phyloP scores from a whole-genome alignment of 2,329 filamentous ascomycete genomes.

The Fusarium sp. region DNA sequence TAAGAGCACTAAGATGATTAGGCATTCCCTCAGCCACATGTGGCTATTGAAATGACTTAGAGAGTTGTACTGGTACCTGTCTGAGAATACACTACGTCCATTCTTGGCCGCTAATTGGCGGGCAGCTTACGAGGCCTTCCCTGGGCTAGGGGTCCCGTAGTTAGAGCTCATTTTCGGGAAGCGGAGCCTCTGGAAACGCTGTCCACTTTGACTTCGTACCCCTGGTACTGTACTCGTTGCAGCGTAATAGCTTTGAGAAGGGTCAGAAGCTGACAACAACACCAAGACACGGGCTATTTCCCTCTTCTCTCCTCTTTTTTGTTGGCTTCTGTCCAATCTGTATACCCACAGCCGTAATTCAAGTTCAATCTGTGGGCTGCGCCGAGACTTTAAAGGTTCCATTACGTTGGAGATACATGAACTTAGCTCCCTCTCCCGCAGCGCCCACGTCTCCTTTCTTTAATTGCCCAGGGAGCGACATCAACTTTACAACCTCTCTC shows the following conservation, averaged over 20 bases:
- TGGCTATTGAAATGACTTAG: constrained; percentile 4
- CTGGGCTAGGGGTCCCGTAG: constrained; percentile 11
- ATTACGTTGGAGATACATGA: constrained; percentile 1
- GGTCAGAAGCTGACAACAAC: constrained; percentile 21
- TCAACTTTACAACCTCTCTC: constrained; percentile 22
- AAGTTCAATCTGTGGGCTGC: not conserved
- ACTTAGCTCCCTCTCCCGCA: constrained; percentile 24
- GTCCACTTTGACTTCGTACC: constrained; percentile 35
- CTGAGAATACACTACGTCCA: not conserved
- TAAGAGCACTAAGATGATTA: not conserved
- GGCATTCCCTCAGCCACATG: constrained; percentile 2
- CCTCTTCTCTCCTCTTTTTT: not conserved
- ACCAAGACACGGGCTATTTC: constrained; percentile 14
- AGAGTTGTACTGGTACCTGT: constrained; percentile 1
- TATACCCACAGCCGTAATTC: not conserved
- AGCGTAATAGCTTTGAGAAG: constrained; percentile 18
- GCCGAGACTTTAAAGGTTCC: not conserved
- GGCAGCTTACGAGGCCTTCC: constrained; percentile 12
- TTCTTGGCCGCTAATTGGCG: constrained; percentile 3
- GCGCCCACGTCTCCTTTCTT: constrained; percentile 36
- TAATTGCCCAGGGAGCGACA: constrained; percentile 31
- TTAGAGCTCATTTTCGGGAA: constrained; percentile 32
- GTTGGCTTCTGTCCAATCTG: not conserved
- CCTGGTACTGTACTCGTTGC: constrained; percentile 7
- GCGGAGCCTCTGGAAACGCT: constrained; percentile 36